Evolutionary conservation across 768 basidiomycete genomes (phyloP).

Genomic region (Agrocybe praecox): DNA sequence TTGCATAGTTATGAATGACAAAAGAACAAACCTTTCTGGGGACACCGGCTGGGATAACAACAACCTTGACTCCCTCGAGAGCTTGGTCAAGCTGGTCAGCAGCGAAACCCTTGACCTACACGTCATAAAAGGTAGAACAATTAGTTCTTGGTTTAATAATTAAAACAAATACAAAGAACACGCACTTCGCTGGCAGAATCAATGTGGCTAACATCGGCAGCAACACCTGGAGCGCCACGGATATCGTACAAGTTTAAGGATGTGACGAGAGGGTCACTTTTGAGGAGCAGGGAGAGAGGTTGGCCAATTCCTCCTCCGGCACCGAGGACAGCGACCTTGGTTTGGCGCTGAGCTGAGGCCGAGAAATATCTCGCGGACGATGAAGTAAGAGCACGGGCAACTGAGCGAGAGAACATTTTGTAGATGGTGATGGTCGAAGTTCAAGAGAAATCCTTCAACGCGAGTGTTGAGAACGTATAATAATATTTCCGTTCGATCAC

Average conservation of each 20-base stretch:
- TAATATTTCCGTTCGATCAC: conserved; percentile 7
- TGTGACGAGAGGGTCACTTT: conserved; percentile 88
- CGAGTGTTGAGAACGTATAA: background rate
- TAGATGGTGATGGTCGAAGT: conserved; percentile 16
- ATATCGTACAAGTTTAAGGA: conserved; percentile 92
- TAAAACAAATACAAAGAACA: conserved; percentile 17
- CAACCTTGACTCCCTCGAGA: conserved; percentile 86
- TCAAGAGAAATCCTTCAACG: conserved; percentile 7
- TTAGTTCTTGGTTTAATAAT: background rate
- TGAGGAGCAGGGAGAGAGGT: conserved; percentile 91
- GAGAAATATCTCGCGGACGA: conserved; percentile 72
- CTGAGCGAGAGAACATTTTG: conserved; percentile 63
- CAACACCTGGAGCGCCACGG: conserved; percentile 94
- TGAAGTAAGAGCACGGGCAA: conserved; percentile 55
- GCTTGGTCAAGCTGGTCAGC: conserved; percentile 90
- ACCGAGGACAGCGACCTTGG: conserved; percentile 95
- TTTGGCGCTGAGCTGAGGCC: conserved; percentile 67
- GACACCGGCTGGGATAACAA: conserved; percentile 99
- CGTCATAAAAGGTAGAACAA: conserved; percentile 4
- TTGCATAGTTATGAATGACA: background rate
- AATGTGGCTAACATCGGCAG: conserved; percentile 95
- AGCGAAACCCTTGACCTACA: conserved; percentile 76
- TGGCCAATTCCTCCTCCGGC: conserved; percentile 99
- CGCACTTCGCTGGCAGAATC: conserved; percentile 81
- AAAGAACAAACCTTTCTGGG: conserved; percentile 81